These are phyloP conservation scores for Pseudozyma tsukubaensis DNA, from an alignment of 1,284 basidiomycete species.

Conservation along the genomic window DNA sequence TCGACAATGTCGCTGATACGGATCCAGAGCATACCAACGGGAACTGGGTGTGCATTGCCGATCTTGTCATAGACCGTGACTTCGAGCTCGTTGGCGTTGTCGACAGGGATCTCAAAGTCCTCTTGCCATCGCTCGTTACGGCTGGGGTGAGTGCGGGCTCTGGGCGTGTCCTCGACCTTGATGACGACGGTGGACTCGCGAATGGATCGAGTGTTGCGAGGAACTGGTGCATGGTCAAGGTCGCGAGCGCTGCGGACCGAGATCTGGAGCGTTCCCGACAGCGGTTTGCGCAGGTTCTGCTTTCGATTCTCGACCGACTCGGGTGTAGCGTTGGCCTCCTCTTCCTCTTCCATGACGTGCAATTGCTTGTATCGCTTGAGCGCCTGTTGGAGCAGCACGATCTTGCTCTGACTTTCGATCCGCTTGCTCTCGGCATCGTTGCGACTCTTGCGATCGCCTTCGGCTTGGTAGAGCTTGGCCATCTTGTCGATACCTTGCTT, in stretches of 20 bases:
- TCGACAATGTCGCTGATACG: conserved; percentile 94
- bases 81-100: conserved; percentile 98
- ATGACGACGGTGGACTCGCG: conserved; percentile 89
- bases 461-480: conserved; percentile 86
- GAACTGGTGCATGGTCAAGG: conserved; percentile 89
- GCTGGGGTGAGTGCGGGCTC: conserved; percentile 89
- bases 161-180: conserved; percentile 94
- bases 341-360: conserved; percentile 89
- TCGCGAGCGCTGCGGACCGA: conserved; percentile 90
- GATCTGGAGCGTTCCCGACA: conserved; percentile 92
- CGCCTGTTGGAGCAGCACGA: conserved; percentile 88
- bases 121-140: conserved; percentile 97
- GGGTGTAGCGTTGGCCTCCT: conserved; percentile 72
- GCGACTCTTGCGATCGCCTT: conserved; percentile 82
- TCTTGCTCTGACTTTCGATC: conserved; percentile 94
- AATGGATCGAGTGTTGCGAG: conserved; percentile 66
- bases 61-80: conserved; percentile 95
- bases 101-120: conserved; percentile 93
- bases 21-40: conserved; percentile 96
- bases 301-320: conserved; percentile 78
- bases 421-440: conserved; percentile 90
- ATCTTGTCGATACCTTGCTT: conserved; percentile 99
- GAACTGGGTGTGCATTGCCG: conserved; percentile 79
- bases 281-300: conserved; percentile 88
- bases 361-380: conserved; percentile 96